Conservation (phyloP, 345 rosid species). For the Eutrema japonicum region DNA sequence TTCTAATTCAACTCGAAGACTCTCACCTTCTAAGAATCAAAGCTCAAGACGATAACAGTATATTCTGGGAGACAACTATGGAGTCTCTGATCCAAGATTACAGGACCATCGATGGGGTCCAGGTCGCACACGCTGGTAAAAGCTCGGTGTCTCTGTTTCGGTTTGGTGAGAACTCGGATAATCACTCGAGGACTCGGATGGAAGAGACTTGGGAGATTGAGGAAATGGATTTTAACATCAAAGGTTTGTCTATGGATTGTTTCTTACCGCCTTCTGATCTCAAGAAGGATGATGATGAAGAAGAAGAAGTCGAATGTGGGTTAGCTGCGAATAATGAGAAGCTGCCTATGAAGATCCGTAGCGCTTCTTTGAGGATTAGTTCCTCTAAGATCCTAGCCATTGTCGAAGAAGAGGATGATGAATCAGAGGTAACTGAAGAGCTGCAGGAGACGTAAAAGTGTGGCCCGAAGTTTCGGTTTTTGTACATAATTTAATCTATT, state of each 20-base stretch:
- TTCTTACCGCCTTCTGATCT: slow-evolving; percentile 90
- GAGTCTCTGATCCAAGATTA: slow-evolving; percentile 79
- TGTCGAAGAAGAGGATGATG: slow-evolving; percentile 52
- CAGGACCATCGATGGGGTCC: slow-evolving; percentile 72
- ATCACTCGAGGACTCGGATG: slow-evolving; percentile 81
- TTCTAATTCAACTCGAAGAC: slow-evolving; percentile 74
- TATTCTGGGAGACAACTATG: slow-evolving; percentile 95
- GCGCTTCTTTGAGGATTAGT: slow-evolving; percentile 55
- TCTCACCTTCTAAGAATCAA: slow-evolving; percentile 77
- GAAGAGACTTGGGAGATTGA: slow-evolving; percentile 92
- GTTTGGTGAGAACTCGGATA: slow-evolving; percentile 65
- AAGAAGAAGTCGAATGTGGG: slow-evolving; percentile 44
- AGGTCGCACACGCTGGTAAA: slow-evolving; percentile 77
- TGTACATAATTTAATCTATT: slow-evolving; percentile 45
- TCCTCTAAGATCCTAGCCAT: slow-evolving; percentile 68
- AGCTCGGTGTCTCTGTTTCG: slow-evolving; percentile 69
- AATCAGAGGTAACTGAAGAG: slow-evolving; percentile 48
- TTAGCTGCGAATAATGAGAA: slow-evolving; percentile 43
- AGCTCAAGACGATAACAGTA: slow-evolving; percentile 53
- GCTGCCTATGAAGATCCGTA: slow-evolving; percentile 55
- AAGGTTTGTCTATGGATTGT: slow-evolving; percentile 87
- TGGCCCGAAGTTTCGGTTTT: slow-evolving; percentile 27
- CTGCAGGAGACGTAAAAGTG: slow-evolving; percentile 34
- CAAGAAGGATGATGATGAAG: slow-evolving; percentile 74
- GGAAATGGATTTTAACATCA: slow-evolving; percentile 88